These are phyloP conservation scores for Eustoma russellianum DNA, from an alignment of 257 asterid genomes.

Conservation along the genomic window DNA sequence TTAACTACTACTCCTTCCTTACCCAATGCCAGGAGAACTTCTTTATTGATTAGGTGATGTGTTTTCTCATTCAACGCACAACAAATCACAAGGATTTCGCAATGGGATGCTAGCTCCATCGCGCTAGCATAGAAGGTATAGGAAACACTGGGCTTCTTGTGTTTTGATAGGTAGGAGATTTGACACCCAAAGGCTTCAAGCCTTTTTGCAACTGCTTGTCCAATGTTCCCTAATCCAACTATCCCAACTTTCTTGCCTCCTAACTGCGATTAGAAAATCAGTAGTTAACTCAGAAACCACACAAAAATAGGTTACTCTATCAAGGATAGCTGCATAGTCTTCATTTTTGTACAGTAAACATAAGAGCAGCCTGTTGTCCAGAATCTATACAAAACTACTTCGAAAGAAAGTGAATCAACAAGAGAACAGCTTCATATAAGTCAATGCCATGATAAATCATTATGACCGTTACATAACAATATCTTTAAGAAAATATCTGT, in stretches of 20 bases:
- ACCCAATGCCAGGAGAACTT: slow-evolving; percentile 47
- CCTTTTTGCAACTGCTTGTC: slow-evolving; percentile 60
- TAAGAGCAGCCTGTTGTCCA: too few relatives aligned
- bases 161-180: slow-evolving; percentile 49
- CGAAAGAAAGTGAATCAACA: too few relatives aligned
- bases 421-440: too few relatives aligned
- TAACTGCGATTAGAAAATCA: slow-evolving; percentile 29
- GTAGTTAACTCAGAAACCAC: not conserved
- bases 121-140: slow-evolving; percentile 28
- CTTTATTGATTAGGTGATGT: slow-evolving; percentile 49
- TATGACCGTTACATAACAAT: too few relatives aligned
- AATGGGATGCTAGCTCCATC: slow-evolving; percentile 35
- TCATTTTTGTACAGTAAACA: too few relatives aligned
- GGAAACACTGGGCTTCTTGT: slow-evolving; percentile 27
- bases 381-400: too few relatives aligned
- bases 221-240: slow-evolving; percentile 85
- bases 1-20: slow-evolving; percentile 54
- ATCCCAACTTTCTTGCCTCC: slow-evolving; percentile 64
- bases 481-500: too few relatives aligned
- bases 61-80: slow-evolving; percentile 63
- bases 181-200: slow-evolving; percentile 55
- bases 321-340: too few relatives aligned
- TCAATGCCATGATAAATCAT: too few relatives aligned
- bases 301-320: too few relatives aligned
- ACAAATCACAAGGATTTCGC: slow-evolving; percentile 44